These are phyloP conservation scores for Colletotrichum tropicale DNA, from an alignment of 2,329 filamentous ascomycete species.

Conservation along the genomic window DNA sequence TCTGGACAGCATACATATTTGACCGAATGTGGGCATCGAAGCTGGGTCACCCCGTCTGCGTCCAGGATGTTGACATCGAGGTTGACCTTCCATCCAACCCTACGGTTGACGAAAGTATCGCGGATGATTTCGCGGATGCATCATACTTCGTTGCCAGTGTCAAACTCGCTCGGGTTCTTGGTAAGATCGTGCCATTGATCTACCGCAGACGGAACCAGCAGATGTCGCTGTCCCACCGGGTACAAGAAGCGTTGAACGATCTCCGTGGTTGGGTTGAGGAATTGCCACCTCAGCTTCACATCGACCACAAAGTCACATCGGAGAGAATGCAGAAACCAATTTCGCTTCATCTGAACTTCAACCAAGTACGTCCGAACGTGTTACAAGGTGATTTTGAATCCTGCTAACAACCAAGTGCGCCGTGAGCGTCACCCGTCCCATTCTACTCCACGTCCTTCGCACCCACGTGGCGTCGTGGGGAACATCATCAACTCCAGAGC, in stretches of 20 bases:
- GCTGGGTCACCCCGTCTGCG: slow-evolving; percentile 50
- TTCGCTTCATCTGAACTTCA: slow-evolving; percentile 37
- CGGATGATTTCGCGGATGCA: slow-evolving; percentile 35
- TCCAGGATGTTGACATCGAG: slow-evolving; percentile 52
- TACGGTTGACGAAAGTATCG: slow-evolving; percentile 25
- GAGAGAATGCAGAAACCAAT: slow-evolving; percentile 29
- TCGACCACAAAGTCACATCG: slow-evolving; percentile 23
- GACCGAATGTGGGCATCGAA: slow-evolving; percentile 54
- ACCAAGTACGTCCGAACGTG: slow-evolving; percentile 1
- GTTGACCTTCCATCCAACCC: slow-evolving; percentile 44
- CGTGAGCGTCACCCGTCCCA: slow-evolving; percentile 36
- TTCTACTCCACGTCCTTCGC: slow-evolving; percentile 36
- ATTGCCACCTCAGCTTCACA: slow-evolving; percentile 32
- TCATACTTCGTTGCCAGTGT: slow-evolving; percentile 38
- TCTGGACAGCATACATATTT: slow-evolving; percentile 48
- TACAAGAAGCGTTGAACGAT: slow-evolving; percentile 33
- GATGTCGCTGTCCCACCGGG: slow-evolving; percentile 33
- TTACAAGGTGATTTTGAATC: fast-evolving
- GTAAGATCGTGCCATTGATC: slow-evolving; percentile 32
- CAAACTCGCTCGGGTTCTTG: slow-evolving; percentile 37
- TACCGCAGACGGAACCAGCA: slow-evolving; percentile 33
- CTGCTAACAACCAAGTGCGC: slow-evolving; percentile 26
- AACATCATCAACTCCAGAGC: slow-evolving; percentile 17
- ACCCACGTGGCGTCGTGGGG: slow-evolving; percentile 29
- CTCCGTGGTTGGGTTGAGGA: slow-evolving; percentile 34